Base-by-base conservation (phyloP, 1,284 basidiomycete species). In the Phaffia rhodozyma region DNA sequence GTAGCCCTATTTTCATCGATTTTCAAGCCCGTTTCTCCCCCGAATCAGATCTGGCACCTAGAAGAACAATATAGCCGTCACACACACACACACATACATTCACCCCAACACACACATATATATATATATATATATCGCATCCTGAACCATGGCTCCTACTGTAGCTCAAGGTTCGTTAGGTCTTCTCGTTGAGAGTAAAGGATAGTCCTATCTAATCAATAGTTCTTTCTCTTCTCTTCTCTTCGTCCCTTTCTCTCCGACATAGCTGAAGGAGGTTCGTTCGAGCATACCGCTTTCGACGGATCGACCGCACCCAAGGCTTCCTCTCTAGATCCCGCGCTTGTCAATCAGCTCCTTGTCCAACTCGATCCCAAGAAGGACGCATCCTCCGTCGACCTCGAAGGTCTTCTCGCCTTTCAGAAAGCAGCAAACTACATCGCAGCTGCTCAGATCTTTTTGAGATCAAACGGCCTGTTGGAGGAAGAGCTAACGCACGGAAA, bases 391-490 rank as follows among this genome's bases (percentile, higher is more conserved):
- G 23, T 75, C 38, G 76, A 78, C 66, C 66, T 79, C 50, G 74
- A 76, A 56, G 72, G 72, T 5, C 67, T 79, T 30, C 63, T 75
- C n/a, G 70, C 70, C 29, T 78, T 72, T 69, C 78, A 78, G 71
- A 67, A 76, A 23, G 70, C 74, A 71, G 71, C 72, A 62, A 72
- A 71, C 68, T 71, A 70, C 62, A 64, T 71, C 49, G 64, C 72
- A n/a, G 70, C 73, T n/a, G 74, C 75, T 6, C 75, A 78, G 84
- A 90, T 89, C 70, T 92, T 89, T 76, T 77, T 92, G 60, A 83
- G 82, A 68, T 77, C 81, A 68, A 87, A 91, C 69, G 81, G 84
- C n/a, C 78, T 89, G 2, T 76, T 89, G 55, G 80, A 85, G 66
- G 77, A 81, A 32, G 75, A 80, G 21, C 77, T 90, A n/a, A 61